These are phyloP conservation scores for Eucalyptus marginata DNA, from an alignment of 345 rosid genomes.

Conservation along the genomic window DNA sequence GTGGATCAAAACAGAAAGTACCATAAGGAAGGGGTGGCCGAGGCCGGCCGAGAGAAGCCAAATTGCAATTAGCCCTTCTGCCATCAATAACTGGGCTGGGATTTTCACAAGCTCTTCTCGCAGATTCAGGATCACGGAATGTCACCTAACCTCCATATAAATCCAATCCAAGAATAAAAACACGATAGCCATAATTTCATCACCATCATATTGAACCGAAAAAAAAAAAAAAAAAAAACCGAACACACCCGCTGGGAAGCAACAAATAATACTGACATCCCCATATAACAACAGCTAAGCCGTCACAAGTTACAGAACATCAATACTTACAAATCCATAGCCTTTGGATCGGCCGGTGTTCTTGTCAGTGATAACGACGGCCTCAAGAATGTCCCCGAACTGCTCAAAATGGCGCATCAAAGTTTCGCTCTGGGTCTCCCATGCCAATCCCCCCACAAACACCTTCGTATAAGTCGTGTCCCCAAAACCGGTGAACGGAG, in stretches of 20 bases:
- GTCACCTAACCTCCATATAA: conserved; percentile 4
- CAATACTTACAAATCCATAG: conserved; percentile 22
- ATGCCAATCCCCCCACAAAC: conserved; percentile 30
- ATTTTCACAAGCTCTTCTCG: conserved; percentile 22
- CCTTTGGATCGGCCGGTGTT: conserved; percentile 31
- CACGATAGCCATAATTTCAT: background rate
- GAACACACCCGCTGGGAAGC: background rate
- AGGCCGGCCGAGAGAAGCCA: conserved; percentile 24
- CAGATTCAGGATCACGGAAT: conserved; percentile 14
- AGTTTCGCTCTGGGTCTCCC: conserved; percentile 25
- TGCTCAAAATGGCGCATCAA: conserved; percentile 20
- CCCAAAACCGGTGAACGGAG: conserved; percentile 2
- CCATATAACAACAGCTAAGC: background rate
- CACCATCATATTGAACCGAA: background rate
- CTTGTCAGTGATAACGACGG: conserved; percentile 29
- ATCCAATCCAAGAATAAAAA: background rate
- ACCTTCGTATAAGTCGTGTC: conserved; percentile 21
- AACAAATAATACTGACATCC: background rate
- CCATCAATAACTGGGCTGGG: conserved; percentile 31
- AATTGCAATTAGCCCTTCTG: conserved; percentile 23
- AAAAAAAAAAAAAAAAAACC: background rate
- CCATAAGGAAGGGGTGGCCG: conserved; percentile 7
- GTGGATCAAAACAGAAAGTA: background rate
- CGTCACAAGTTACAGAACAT: background rate
- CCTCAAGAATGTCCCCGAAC: conserved; percentile 29